phyloP scores from a whole-genome alignment of 2,329 filamentous ascomycete species.

The Proliferodiscus dingleyae region DNA sequence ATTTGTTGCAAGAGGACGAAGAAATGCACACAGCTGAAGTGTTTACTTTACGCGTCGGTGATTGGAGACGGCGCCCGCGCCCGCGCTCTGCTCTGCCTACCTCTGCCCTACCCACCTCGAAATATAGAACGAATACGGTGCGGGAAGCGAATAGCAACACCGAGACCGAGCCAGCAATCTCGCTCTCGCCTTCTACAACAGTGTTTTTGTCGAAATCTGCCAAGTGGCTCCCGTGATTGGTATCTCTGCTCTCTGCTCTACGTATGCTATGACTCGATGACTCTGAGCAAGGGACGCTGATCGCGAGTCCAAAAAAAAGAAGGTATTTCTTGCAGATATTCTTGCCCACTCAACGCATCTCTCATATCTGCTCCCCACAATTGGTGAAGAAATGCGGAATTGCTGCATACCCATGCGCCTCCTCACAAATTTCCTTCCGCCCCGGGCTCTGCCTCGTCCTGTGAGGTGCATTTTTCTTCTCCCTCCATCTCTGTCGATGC shows the following conservation, averaged over 20 bases:
- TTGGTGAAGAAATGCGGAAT: constrained; percentile 2
- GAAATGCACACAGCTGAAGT: too few relatives aligned
- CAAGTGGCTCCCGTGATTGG: background rate
- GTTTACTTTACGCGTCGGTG: constrained; percentile 12
- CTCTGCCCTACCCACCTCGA: too few relatives aligned
- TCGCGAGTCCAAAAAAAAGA: background rate
- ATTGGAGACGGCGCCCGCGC: background rate
- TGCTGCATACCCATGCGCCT: constrained; percentile 1
- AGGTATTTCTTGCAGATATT: background rate
- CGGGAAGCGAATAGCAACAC: too few relatives aligned
- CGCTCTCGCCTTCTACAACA: too few relatives aligned
- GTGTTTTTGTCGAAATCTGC: background rate
- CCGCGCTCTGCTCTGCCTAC: too few relatives aligned
- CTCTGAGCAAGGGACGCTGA: background rate
- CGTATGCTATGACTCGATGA: too few relatives aligned
- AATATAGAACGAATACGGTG: too few relatives aligned
- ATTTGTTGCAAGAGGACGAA: background rate
- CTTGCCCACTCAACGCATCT: constrained; percentile 8
- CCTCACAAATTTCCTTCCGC: background rate
- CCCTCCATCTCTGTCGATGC: constrained; percentile 2
- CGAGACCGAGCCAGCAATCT: too few relatives aligned
- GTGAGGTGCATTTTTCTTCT: background rate
- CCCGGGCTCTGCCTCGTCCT: background rate
- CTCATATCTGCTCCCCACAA: background rate
- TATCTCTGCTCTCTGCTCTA: background rate